A percentile compares a stretch with the other conserved stretches of the same genome.
These are phyloP conservation scores for Coprinopsis strossmayeri DNA, from an alignment of 768 basidiomycete species.

Conservation along the genomic window DNA sequence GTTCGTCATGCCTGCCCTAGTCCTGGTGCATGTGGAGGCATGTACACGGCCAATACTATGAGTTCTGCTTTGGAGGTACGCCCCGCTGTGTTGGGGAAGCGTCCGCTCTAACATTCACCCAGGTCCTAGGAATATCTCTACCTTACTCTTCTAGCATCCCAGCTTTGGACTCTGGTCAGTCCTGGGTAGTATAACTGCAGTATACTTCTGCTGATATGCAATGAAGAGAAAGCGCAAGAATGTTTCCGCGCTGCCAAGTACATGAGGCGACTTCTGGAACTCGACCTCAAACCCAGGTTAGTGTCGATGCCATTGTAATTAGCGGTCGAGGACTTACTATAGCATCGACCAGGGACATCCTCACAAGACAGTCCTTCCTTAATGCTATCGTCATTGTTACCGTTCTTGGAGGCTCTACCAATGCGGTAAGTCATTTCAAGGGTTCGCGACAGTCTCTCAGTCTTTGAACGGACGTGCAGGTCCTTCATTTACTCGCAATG, in stretches of 20 bases:
- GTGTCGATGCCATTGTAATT: background rate
- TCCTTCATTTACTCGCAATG: constrained; percentile 79
- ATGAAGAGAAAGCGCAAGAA: constrained; percentile 75
- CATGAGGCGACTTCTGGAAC: constrained; percentile 64
- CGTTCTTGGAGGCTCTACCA: constrained; percentile 82
- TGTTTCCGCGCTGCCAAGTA: constrained; percentile 75
- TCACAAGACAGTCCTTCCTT: constrained; percentile 53
- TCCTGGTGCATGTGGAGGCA: constrained; percentile 80
- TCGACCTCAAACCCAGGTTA: constrained; percentile 77
- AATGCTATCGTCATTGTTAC: constrained; percentile 81
- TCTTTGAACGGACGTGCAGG: constrained; percentile 34
- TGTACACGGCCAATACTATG: constrained; percentile 93
- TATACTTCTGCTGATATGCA: background rate
- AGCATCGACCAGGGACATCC: constrained; percentile 28
- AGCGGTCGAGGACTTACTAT: background rate
- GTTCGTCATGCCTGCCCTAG: constrained; percentile 83
- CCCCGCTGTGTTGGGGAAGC: background rate
- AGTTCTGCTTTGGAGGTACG: constrained; percentile 68
- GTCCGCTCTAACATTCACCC: background rate
- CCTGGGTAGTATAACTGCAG: background rate
- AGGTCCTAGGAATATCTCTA: constrained; percentile 76
- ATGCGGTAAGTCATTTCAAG: constrained; percentile 44
- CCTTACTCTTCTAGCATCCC: constrained; percentile 80
- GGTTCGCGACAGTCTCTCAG: background rate
- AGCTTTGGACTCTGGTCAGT: constrained; percentile 60